phyloP scores from a whole-genome alignment of 306 rosid species.

The Cucurbita ficifolia region DNA sequence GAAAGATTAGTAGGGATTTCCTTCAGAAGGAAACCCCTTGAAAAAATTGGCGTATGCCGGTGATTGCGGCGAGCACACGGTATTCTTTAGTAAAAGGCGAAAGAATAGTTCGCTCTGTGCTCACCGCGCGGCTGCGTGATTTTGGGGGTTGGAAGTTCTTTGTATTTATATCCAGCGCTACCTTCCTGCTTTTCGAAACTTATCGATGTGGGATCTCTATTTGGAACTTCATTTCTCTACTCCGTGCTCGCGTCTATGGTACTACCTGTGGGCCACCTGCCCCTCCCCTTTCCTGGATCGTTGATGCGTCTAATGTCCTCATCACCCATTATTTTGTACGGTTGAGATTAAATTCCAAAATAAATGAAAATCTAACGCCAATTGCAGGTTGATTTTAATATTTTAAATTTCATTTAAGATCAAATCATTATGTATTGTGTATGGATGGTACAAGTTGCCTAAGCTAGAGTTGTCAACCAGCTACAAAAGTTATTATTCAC shows the following conservation, averaged over 20 bases:
- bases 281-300: neutral
- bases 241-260: neutral
- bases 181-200: too few species aligned
- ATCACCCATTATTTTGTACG: neutral
- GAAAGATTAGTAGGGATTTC: neutral
- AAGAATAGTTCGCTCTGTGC: conserved; percentile 43
- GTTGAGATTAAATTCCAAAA: neutral
- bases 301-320: neutral
- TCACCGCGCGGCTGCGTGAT: conserved; percentile 14
- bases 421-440: too few species aligned
- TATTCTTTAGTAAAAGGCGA: conserved; percentile 65
- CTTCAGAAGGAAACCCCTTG: neutral
- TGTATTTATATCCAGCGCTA: neutral
- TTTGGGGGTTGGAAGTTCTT: fast-evolving
- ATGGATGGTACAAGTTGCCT: too few species aligned
- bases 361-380: neutral
- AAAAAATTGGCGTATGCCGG: conserved; percentile 27
- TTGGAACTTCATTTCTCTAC: neutral
- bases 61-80: conserved; percentile 18
- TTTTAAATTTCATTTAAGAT: neutral
- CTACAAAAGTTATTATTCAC: too few species aligned
- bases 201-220: conserved; percentile 17
- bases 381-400: neutral
- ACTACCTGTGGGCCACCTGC: neutral
- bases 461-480: too few species aligned